Evolutionary conservation across 2,329 filamentous ascomycete genomes (phyloP).

Genomic region (Paecilomyces variotii): DNA sequence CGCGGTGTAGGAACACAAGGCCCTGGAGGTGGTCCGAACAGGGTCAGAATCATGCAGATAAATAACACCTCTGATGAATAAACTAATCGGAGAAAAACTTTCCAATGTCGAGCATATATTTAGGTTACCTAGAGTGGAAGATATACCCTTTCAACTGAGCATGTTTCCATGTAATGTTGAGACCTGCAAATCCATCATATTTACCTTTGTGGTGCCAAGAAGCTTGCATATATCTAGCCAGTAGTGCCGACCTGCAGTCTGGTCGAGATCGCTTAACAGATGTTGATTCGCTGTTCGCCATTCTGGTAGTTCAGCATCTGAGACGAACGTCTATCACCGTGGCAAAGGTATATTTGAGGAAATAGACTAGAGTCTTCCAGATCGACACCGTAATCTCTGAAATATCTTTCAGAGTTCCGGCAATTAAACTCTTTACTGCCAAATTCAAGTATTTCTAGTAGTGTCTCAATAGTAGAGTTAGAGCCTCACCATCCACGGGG

Average conservation of each 20-base stretch:
- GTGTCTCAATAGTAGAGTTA: slow-evolving; percentile 17
- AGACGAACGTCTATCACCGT: not conserved
- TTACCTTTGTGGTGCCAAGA: too few relatives aligned
- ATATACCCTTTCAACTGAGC: too few relatives aligned
- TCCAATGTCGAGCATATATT: not conserved
- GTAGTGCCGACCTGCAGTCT: not conserved
- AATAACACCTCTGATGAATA: not conserved
- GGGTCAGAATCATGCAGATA: not conserved
- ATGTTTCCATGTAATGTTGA: too few relatives aligned
- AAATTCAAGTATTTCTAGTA: slow-evolving; percentile 48
- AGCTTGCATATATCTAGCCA: not conserved
- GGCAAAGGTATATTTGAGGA: not conserved
- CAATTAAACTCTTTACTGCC: slow-evolving; percentile 70
- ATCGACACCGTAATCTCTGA: slow-evolving; percentile 36
- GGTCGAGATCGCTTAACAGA: not conserved
- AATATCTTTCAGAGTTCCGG: slow-evolving; percentile 67
- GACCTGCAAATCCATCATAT: too few relatives aligned
- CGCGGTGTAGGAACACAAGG: slow-evolving; percentile 43
- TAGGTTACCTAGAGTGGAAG: not conserved
- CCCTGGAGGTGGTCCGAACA: slow-evolving; percentile 28
- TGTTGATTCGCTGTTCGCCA: not conserved
- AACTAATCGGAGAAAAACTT: not conserved
- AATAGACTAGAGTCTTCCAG: not conserved
- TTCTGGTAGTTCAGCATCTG: not conserved
- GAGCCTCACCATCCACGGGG: slow-evolving; percentile 3